These are phyloP conservation scores for Fusarium sp. DNA, from an alignment of 2,329 filamentous ascomycete species.

Conservation along the genomic window DNA sequence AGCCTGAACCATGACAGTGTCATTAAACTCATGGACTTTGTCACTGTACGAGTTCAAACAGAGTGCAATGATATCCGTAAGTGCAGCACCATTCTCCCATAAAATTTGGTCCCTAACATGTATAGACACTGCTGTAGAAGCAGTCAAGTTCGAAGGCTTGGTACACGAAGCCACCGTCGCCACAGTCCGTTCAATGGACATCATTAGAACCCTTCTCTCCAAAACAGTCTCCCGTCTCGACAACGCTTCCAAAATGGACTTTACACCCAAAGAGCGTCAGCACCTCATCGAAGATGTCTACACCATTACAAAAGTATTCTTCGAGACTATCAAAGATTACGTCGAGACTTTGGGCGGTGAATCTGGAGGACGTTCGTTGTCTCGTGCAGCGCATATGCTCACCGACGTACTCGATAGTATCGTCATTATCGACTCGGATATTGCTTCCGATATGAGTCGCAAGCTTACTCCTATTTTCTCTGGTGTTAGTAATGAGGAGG, in stretches of 20 bases:
- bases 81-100: accelerated
- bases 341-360: background rate
- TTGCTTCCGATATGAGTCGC: background rate
- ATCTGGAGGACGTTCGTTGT: slow-evolving; percentile 11
- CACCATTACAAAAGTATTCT: background rate
- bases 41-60: background rate
- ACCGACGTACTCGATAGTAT: slow-evolving; percentile 3
- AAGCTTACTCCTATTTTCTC: slow-evolving; percentile 3
- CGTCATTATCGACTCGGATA: background rate
- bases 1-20: background rate
- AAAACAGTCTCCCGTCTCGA: background rate
- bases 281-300: background rate
- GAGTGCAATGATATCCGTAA: slow-evolving; percentile 10
- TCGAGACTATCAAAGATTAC: background rate
- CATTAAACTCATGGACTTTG: background rate
- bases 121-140: background rate
- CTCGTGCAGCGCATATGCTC: slow-evolving; percentile 1
- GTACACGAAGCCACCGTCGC: background rate
- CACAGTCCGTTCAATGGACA: background rate
- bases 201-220: slow-evolving; percentile 1
- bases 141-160: background rate
- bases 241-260: background rate
- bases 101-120: background rate
- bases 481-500: background rate
- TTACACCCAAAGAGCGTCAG: background rate